Percentiles rank a stretch among this genome's conserved stretches.
Conservation (phyloP, 345 rosid species). For the Schrenkiella parvula region DNA sequence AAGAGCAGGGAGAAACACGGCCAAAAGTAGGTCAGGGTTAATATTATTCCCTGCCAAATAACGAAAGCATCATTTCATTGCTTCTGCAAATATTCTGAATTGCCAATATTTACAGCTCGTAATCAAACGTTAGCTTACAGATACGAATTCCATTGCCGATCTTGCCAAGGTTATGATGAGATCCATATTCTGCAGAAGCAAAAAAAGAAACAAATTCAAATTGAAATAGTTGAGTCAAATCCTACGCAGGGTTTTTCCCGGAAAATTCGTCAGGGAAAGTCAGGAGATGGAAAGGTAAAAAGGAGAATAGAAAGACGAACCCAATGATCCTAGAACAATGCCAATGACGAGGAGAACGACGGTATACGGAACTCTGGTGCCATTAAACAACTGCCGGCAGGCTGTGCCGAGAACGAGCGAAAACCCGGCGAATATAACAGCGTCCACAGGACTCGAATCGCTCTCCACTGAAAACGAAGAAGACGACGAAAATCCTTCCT, state of each 20-base stretch:
- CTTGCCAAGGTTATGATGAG: constrained; percentile 63
- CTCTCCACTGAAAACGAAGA: not conserved
- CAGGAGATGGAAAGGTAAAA: too few species aligned
- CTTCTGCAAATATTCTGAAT: too few species aligned
- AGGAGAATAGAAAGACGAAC: too few species aligned
- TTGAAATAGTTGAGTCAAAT: too few species aligned
- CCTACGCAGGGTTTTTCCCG: too few species aligned
- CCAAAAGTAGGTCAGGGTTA: constrained; percentile 76
- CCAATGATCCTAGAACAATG: constrained; percentile 71
- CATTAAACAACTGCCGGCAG: constrained; percentile 59
- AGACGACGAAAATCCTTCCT: not conserved
- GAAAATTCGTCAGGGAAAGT: too few species aligned
- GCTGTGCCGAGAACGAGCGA: constrained; percentile 74
- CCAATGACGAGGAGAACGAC: constrained; percentile 81
- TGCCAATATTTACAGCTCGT: too few species aligned
- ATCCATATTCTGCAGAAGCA: constrained; percentile 62
- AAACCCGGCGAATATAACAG: constrained; percentile 71
- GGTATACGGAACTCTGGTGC: constrained; percentile 91
- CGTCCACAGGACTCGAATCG: constrained; percentile 48
- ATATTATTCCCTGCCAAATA: constrained; percentile 71
- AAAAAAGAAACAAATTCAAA: too few species aligned
- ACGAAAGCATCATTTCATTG: not conserved
- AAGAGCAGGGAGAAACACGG: constrained; percentile 91
- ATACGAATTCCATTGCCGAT: constrained; percentile 79
- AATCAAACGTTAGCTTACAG: constrained; percentile 52